Evolutionary conservation across 805 yeast species (phyloP).

Genomic region (Komagataella mondaviorum): DNA sequence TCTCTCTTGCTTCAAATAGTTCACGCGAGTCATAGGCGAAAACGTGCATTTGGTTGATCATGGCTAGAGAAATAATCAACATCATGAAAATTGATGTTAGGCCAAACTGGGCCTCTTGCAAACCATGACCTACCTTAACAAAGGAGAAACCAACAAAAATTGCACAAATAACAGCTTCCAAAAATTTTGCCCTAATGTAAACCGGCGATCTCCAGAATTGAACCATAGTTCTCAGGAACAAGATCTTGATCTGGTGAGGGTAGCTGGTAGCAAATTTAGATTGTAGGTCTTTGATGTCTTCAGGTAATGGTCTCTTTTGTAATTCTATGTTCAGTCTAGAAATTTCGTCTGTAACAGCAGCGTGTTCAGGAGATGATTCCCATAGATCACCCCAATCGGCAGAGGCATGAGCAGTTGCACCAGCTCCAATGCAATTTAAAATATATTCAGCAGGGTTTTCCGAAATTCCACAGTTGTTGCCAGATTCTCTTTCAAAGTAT

Average conservation of each 20-base stretch:
- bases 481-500: slow-evolving; percentile 42
- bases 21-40: slow-evolving; percentile 45
- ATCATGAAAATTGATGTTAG: slow-evolving; percentile 38
- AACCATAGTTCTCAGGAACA: slow-evolving; percentile 21
- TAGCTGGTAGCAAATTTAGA: slow-evolving; percentile 32
- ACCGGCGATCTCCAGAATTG: slow-evolving; percentile 35
- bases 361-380: slow-evolving; percentile 23
- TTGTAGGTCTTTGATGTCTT: background rate
- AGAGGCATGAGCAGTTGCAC: slow-evolving; percentile 50
- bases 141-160: slow-evolving; percentile 44
- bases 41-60: slow-evolving; percentile 53
- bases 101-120: slow-evolving; percentile 44
- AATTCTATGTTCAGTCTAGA: slow-evolving; percentile 10
- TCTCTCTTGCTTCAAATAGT: slow-evolving; percentile 57
- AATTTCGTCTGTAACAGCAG: slow-evolving; percentile 15
- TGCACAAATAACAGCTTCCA: slow-evolving; percentile 27
- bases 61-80: slow-evolving; percentile 46
- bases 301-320: slow-evolving; percentile 5
- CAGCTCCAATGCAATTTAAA: slow-evolving; percentile 66
- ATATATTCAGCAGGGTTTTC: slow-evolving; percentile 75
- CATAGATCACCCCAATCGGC: slow-evolving; percentile 57
- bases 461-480: slow-evolving; percentile 42
- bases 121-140: slow-evolving; percentile 37
- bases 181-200: slow-evolving; percentile 33
- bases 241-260: slow-evolving; percentile 19